These are phyloP conservation scores for Peronospora farinosa DNA, from an alignment of 352 stramenopile genomes.

Conservation along the genomic window DNA sequence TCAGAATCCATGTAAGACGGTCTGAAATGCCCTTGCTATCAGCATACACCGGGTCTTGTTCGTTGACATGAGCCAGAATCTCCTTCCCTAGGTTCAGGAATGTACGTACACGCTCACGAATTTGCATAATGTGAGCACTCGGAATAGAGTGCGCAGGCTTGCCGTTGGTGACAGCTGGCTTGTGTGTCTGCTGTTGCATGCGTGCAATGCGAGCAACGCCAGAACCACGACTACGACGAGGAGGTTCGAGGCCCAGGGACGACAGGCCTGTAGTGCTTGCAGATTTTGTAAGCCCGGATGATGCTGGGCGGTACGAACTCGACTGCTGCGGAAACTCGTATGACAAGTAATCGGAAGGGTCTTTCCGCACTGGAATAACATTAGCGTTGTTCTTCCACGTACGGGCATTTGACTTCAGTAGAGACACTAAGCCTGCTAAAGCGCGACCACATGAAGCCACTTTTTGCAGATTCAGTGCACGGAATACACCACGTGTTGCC, in stretches of 20 bases:
- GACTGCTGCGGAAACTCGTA: conserved; percentile 73
- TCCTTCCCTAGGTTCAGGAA: conserved; percentile 92
- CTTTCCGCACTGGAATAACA: conserved; percentile 75
- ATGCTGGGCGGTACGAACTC: conserved; percentile 32
- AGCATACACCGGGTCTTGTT: conserved; percentile 66
- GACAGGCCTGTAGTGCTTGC: conserved; percentile 82
- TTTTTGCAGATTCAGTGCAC: conserved; percentile 69
- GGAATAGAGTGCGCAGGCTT: conserved; percentile 73
- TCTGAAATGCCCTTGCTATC: conserved; percentile 91
- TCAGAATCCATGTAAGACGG: conserved; percentile 94
- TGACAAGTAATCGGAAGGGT: conserved; percentile 76
- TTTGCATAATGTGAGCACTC: conserved; percentile 80
- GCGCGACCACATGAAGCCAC: conserved; percentile 53
- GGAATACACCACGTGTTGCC: conserved; percentile 72
- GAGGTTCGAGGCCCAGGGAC: conserved; percentile 63
- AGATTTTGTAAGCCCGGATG: conserved; percentile 74
- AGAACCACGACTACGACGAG: conserved; percentile 70
- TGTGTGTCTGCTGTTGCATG: conserved; percentile 69
- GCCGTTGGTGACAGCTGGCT: conserved; percentile 43
- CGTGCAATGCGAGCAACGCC: conserved; percentile 76
- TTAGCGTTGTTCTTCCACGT: conserved; percentile 78
- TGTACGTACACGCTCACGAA: conserved; percentile 92
- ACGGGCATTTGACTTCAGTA: conserved; percentile 60
- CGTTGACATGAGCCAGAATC: conserved; percentile 68
- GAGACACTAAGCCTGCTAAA: conserved; percentile 60